Base-by-base conservation (phyloP, 2,329 filamentous ascomycete species). In the Penicillium sp. region DNA sequence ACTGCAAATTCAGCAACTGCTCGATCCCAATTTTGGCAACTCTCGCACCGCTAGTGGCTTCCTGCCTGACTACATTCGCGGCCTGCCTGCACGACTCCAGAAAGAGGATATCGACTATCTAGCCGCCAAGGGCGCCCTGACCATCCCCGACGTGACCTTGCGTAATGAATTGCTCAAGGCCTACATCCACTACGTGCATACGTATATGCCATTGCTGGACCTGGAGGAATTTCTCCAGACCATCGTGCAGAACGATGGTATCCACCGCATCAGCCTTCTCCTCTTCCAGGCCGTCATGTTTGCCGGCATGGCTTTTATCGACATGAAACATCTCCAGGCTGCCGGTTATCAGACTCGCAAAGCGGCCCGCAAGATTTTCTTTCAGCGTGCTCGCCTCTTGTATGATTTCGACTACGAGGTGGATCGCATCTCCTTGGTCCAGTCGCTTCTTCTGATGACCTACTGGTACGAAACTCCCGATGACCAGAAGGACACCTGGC, bases 391-490 rank as follows among this genome's bases (percentile, higher is more conserved):
- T 41, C 89, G 92, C 87, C 83, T 95, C 3, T 82, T 98, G 18
- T 97, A 97, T 77, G 93, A 97, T 73, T 96, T 96, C 66, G 94
- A 98, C 75, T 96, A 96, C 75, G 94, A 98, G 76, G 86, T 88
- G 46, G 93, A 97, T 74, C 90, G 93, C 53, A 88, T 97, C 58
- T 87, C 92, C 19, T 84, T 97, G 24, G 92, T 97, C 16, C 94
- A 97, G 76, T 89, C 91, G 4, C 82, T 97, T 22, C 82, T 97
- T 24, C 83, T 97, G 60, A 93, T 97, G 90, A 96, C 93, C 3
- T 96, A 96, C 75, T 98, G 94, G 90, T 97, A 97, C 74, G 93
- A 97, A 77, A 96, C 92, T 13, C 93, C 93, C 0, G 92, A 97
- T 76, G 94, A 97, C 73, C 92, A 96, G 73, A 97, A 97, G 76